These are phyloP conservation scores for Neurospora sp. DNA, from an alignment of 495 filamentous ascomycete genomes.

Conservation along the genomic window DNA sequence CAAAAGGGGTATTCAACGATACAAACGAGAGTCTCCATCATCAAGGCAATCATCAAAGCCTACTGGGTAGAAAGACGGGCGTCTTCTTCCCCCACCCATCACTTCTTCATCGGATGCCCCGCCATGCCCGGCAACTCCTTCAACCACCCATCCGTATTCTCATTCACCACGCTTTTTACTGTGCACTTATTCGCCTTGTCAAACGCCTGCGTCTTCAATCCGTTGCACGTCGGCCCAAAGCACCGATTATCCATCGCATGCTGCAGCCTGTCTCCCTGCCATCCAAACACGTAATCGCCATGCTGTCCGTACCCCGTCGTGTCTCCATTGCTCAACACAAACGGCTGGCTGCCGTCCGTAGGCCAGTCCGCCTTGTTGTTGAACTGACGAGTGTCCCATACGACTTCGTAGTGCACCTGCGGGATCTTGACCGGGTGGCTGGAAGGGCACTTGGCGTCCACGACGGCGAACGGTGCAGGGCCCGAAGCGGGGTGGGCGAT, in stretches of 20 bases:
- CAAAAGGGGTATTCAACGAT: neutral
- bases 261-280: constrained; percentile 39
- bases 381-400: constrained; percentile 41
- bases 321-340: constrained; percentile 37
- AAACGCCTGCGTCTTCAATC: constrained; percentile 29
- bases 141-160: constrained; percentile 35
- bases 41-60: neutral
- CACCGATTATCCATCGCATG: constrained; percentile 40
- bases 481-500: constrained; percentile 33
- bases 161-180: constrained; percentile 29
- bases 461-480: constrained; percentile 36
- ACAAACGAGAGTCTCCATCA: neutral
- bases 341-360: constrained; percentile 36
- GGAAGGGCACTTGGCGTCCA: constrained; percentile 33
- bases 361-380: constrained; percentile 38
- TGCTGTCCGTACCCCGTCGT: constrained; percentile 27
- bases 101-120: neutral
- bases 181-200: constrained; percentile 26
- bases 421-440: constrained; percentile 41
- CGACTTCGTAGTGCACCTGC: constrained; percentile 41
- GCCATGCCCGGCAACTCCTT: constrained; percentile 3
- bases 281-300: constrained; percentile 44
- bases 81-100: neutral
- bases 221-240: constrained; percentile 28
- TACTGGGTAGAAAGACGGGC: neutral